Evolutionary conservation across 1,284 basidiomycete species (phyloP), one percentile per base, ranked within the genome.

Genomic region (Papiliotrema fonsecae): DNA sequence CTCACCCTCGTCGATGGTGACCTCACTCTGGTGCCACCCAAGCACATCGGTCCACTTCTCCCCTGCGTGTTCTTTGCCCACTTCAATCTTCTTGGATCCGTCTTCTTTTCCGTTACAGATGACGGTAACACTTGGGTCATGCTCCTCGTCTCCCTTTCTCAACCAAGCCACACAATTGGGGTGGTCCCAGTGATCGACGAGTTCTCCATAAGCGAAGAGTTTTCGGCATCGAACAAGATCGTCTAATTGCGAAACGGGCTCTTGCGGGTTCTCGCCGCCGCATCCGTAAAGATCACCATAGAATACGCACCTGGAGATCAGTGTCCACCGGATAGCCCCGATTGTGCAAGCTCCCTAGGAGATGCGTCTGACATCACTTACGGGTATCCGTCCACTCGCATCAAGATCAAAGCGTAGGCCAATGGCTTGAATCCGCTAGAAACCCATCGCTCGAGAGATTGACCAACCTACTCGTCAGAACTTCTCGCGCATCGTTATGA

Each of bases 321-420:
- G 19, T 14, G 7, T 19, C 6, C 16, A 25, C 7, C 19, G 18
- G 27, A 45, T 26, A 26, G n/a, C 24, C 13, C 35, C 16, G 6
- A 22, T 37, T 7, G 34, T 5, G 34, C 6, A 35, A 16, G 19
- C 34, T 14, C 10, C 13, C 25, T 7, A 5, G 7, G n/a, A n/a
- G n/a, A n/a, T n/a, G n/a, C n/a, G n/a, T n/a, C n/a, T n/a, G n/a
- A n/a, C n/a, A n/a, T n/a, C n/a, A 72, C 87, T 70, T 62, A 92
- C 79, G 93, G 93, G 70, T 92, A 84, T n/a, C 93, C 93, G 49
- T 82, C 78, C 19, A 78, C 76, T 52, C 90, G 82, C 35, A 96
- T 78, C 31, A 97, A 78, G 65, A 94, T 93, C 44, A 97, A 71
- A 1, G 90, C 82, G 70, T 97, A 96, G 2, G 79, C 80, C 5